phyloP scores from a whole-genome alignment of 2,329 filamentous ascomycete genomes.

The Madurella fahalii region DNA sequence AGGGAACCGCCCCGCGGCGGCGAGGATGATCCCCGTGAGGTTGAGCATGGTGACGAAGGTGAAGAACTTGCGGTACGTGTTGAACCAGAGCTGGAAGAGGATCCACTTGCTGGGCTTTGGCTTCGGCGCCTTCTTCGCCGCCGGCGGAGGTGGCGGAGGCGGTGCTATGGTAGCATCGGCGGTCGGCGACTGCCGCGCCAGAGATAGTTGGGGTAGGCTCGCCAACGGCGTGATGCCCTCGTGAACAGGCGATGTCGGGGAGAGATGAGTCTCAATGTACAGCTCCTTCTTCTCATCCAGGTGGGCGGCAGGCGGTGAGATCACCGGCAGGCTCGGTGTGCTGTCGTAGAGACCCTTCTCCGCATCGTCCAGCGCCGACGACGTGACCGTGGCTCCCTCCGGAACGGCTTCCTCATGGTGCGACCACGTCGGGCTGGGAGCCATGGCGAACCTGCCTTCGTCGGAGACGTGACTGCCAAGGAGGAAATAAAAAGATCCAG shows the following conservation, averaged over 20 bases:
- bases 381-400: slow-evolving; percentile 11
- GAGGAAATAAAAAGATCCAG: background rate
- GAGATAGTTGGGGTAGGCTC: too few relatives aligned
- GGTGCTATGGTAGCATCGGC: slow-evolving; percentile 29
- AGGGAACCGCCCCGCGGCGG: slow-evolving; percentile 31
- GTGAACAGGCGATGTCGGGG: too few relatives aligned
- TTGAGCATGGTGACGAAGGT: slow-evolving; percentile 35
- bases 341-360: slow-evolving; percentile 35
- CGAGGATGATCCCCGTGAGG: slow-evolving; percentile 34
- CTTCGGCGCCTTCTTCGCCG: slow-evolving; percentile 20
- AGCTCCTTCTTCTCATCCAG: slow-evolving; percentile 23
- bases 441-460: background rate
- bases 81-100: slow-evolving; percentile 37
- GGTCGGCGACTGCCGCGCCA: slow-evolving; percentile 2
- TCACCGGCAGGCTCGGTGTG: slow-evolving; percentile 23
- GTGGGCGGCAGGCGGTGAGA: slow-evolving; percentile 24
- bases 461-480: background rate
- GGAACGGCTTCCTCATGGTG: slow-evolving; percentile 18
- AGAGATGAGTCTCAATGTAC: background rate
- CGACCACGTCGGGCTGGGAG: background rate
- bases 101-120: slow-evolving; percentile 32
- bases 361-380: slow-evolving; percentile 28
- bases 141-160: slow-evolving; percentile 27
- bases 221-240: too few relatives aligned
- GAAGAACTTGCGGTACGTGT: slow-evolving; percentile 40